A percentile compares a stretch with the other conserved stretches of the same genome.
phyloP scores from a whole-genome alignment of 176 grass and related monocot species.

The Cymbopogon citratus region DNA sequence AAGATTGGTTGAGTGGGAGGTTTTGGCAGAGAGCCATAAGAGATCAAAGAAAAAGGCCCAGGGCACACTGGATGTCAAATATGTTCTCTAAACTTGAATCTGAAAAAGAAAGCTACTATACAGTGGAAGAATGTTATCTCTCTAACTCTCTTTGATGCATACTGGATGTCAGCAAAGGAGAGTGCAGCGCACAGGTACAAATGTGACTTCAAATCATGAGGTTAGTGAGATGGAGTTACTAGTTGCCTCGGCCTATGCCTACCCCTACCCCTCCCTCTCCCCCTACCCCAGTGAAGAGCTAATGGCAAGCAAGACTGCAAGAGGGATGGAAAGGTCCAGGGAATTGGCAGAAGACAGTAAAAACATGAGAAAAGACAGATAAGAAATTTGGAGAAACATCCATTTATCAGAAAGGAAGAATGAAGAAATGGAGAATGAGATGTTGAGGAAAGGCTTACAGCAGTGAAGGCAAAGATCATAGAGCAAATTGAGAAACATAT shows the following conservation, averaged over 20 bases:
- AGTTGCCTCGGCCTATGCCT: not conserved
- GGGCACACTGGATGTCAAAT: not conserved
- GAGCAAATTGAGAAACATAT: not conserved
- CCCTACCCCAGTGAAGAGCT: not conserved
- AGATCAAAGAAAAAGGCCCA: not conserved
- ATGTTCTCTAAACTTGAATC: not conserved
- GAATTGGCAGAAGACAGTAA: not conserved
- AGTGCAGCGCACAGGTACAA: not conserved
- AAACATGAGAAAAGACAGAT: not conserved
- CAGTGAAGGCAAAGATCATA: not conserved
- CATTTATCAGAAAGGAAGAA: not conserved
- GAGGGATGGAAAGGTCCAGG: not conserved
- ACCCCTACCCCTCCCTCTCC: not conserved
- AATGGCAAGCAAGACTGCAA: not conserved
- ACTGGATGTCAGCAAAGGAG: not conserved
- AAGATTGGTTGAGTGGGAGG: constrained; percentile 7
- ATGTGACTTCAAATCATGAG: not conserved
- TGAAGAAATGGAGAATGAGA: not conserved
- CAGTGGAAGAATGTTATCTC: not conserved
- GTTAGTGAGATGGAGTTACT: not conserved
- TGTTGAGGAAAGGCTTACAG: not conserved
- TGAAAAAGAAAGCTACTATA: not conserved
- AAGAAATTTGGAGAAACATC: not conserved
- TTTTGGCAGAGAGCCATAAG: not conserved
- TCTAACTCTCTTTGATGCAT: not conserved